Evolutionary conservation across 805 yeast genomes (phyloP), one percentile per base, ranked within the genome.

Genomic region (Candida hispaniensis): DNA sequence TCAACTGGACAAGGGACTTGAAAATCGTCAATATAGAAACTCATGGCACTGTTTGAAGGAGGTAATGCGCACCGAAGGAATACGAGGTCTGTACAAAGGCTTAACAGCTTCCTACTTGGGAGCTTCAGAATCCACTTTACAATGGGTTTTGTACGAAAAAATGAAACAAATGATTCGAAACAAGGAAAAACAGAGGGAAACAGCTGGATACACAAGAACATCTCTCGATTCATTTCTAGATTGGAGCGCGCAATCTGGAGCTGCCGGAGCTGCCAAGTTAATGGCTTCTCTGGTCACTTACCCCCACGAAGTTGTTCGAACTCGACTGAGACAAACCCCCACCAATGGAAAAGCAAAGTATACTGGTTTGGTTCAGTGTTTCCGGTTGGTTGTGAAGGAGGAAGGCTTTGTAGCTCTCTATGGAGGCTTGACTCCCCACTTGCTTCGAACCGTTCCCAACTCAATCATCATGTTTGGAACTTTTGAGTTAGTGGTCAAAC

Each of bases 401-500:
- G 98, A 91, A 60, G 98, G 99, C 1, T 58, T 88, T 34, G 76
- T 69, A 6, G 79, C 94, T 8, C 79, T 91, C 83, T 91, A 91
- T 54, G 95, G 99, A 39, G 99, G 99, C 1, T 66, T 91, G 49
- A 91, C 99, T 2, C 96, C 99, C 4, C 99, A 91, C 59, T 63
- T 91, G 50, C 69, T 91, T 62, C 73, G 98, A 58, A 91, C 98
- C 0, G 98, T 91, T 34, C 99, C 99, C 3, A 91, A 91, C 59
- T 80, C 94, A 51, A 85, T 91, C 54, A 88, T 91, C 47, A 91
- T 91, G 98, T 91, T 91, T 63, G 98, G 99, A 28, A 86, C 97
- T 3, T 91, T 97, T 97, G 99, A 91, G 54, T 55, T 91, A 19
- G 73, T 79, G 38, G 73, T 78, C 30, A 68, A 67, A 39, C 46